Percentiles rank a stretch among this genome's conserved stretches.
phyloP scores from a whole-genome alignment of 2,329 filamentous ascomycete species.

The Alternaria arborescens region DNA sequence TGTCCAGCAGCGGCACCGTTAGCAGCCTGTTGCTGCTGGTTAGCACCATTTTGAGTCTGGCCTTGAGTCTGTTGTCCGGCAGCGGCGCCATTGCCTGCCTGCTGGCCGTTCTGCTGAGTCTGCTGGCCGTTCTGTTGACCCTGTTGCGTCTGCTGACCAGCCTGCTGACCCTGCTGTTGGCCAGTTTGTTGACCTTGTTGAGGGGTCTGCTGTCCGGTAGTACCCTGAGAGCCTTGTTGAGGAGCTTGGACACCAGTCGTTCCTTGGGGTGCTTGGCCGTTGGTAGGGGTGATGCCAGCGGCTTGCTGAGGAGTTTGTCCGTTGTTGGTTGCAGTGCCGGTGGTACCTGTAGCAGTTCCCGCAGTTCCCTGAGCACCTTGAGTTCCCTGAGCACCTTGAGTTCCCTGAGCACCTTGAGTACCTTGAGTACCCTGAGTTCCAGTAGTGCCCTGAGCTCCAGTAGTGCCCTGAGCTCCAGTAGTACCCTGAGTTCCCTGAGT shows the following conservation, averaged over 20 bases:
- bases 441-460: not conserved
- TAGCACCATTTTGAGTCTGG: not conserved
- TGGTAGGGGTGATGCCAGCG: not conserved
- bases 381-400: not conserved
- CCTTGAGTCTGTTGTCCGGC: not conserved
- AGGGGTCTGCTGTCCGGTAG: constrained; percentile 9
- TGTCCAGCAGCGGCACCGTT: constrained; percentile 2
- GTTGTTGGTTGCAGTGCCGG: not conserved
- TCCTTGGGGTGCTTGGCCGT: constrained; percentile 1
- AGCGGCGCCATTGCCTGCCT: not conserved
- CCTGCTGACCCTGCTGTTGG: constrained; percentile 5
- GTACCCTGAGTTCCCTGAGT: not conserved
- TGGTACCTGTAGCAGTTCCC: constrained; percentile 1
- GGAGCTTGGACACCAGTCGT: constrained; percentile 4
- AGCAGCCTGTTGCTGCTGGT: not conserved
- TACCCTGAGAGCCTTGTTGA: constrained; percentile 8
- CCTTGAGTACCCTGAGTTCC: not conserved
- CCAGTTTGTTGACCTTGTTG: constrained; percentile 14
- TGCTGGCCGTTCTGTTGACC: constrained; percentile 16
- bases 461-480: not conserved
- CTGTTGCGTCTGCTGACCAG: constrained; percentile 11
- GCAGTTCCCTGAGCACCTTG: not conserved
- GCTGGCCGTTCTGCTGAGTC: not conserved
- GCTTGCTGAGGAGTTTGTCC: constrained; percentile 4
- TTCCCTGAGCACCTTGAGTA: not conserved